Conservation (phyloP, 352 stramenopile genomes). For the Phytopythium mirpurense region DNA sequence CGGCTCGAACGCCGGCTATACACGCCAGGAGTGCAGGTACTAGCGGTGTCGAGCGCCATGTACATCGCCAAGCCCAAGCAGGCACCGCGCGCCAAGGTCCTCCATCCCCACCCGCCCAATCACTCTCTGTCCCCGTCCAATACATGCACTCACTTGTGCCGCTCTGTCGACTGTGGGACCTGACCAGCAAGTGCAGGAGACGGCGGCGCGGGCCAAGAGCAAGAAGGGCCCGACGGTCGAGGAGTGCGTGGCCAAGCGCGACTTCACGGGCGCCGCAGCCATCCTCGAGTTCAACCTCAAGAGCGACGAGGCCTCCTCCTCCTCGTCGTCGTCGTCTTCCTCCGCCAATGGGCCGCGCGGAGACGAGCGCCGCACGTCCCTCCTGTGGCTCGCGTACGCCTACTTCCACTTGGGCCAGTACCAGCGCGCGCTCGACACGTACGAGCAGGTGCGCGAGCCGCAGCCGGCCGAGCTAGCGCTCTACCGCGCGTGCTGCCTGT, state of each 20-base stretch:
- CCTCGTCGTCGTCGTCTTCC: not conserved
- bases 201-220: conserved; percentile 56
- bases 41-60: conserved; percentile 29
- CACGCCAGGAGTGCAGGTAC: too few relatives aligned
- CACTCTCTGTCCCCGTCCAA: not conserved
- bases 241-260: conserved; percentile 72
- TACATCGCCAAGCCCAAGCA: conserved; percentile 82
- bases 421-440: conserved; percentile 89
- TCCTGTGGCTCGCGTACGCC: conserved; percentile 94
- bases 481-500: conserved; percentile 91
- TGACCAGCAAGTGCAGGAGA: conserved; percentile 39
- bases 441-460: conserved; percentile 73
- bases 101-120: too few relatives aligned
- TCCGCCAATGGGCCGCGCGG: conserved; percentile 16
- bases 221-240: conserved; percentile 76
- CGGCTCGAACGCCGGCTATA: too few relatives aligned
- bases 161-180: too few relatives aligned
- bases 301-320: conserved; percentile 57
- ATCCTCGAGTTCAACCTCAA: conserved; percentile 94
- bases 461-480: conserved; percentile 79
- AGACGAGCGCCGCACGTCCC: conserved; percentile 59
- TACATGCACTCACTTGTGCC: too few relatives aligned
- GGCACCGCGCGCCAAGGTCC: conserved; percentile 55
- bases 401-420: conserved; percentile 94
- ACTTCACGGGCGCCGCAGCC: conserved; percentile 93